These are phyloP conservation scores for Kwoniella pini DNA, from an alignment of 768 basidiomycete species.

Conservation along the genomic window DNA sequence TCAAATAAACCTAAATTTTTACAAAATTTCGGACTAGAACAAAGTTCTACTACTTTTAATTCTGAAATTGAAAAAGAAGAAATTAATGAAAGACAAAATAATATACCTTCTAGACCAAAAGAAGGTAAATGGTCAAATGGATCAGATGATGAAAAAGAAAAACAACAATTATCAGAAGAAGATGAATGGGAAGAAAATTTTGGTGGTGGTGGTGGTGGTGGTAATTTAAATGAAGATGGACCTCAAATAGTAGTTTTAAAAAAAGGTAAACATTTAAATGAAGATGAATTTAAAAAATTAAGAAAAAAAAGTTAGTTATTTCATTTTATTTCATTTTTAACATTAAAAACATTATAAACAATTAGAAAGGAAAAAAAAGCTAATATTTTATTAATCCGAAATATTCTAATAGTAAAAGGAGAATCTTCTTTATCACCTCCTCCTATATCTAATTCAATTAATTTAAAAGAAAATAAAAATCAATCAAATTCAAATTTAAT, in stretches of 20 bases:
- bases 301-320: slow-evolving; percentile 45
- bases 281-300: slow-evolving; percentile 70
- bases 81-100: not conserved
- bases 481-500: too few species aligned
- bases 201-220: slow-evolving; percentile 59
- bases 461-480: slow-evolving; percentile 21
- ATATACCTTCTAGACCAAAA: slow-evolving; percentile 43
- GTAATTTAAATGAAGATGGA: slow-evolving; percentile 70
- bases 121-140: slow-evolving; percentile 52
- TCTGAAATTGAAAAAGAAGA: not conserved
- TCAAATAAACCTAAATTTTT: slow-evolving; percentile 25
- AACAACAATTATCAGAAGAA: slow-evolving; percentile 62
- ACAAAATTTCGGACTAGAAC: slow-evolving; percentile 22
- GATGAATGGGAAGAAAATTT: slow-evolving; percentile 61
- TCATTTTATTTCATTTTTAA: too few species aligned
- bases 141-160: slow-evolving; percentile 36
- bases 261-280: slow-evolving; percentile 81
- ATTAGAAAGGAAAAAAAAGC: slow-evolving; percentile 13
- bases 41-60: slow-evolving; percentile 3
- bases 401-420: too few species aligned
- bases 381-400: too few species aligned
- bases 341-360: slow-evolving; percentile 16
- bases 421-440: too few species aligned
- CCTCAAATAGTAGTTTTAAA: slow-evolving; percentile 87
- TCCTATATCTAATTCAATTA: too few species aligned